phyloP scores from a whole-genome alignment of 1,139 yeast species.

The Suhomyces maxii region DNA sequence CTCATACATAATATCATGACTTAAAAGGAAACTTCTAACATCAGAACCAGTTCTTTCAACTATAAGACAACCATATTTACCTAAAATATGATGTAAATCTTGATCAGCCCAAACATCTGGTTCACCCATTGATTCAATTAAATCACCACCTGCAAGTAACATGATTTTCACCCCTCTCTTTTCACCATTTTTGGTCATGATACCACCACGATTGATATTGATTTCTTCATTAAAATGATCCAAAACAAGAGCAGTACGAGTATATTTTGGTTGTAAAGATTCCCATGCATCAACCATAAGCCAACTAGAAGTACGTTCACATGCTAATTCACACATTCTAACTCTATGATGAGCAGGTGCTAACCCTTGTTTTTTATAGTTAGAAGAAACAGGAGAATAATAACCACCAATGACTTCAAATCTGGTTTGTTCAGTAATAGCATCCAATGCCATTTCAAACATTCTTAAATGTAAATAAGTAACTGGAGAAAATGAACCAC shows the following conservation, averaged over 20 bases:
- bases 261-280: conserved; percentile 84
- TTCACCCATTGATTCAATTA: conserved; percentile 99
- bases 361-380: conserved; percentile 88
- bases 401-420: conserved; percentile 96
- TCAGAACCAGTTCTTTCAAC: conserved; percentile 97
- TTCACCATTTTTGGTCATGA: conserved; percentile 69
- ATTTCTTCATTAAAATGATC: conserved; percentile 97
- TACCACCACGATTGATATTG: conserved; percentile 86
- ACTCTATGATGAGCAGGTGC: conserved; percentile 90
- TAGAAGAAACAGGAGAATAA: conserved; percentile 95
- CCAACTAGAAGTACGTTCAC: conserved; percentile 97
- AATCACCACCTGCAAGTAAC: conserved; percentile 96
- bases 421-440: conserved; percentile 87
- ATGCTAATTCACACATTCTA: conserved; percentile 96
- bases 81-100: conserved; percentile 91
- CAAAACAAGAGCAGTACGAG: conserved; percentile 91
- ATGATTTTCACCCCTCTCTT: conserved; percentile 88
- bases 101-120: conserved; percentile 99
- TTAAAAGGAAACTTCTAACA: conserved; percentile 83
- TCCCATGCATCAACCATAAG: conserved; percentile 99
- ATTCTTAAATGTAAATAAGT: conserved; percentile 91
- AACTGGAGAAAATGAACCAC: conserved; percentile 96
- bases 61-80: conserved; percentile 92
- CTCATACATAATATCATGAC: conserved; percentile 96
- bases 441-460: conserved; percentile 98